Evolutionary conservation across 345 rosid species (phyloP).

Genomic region (Bruguiera sexangula): DNA sequence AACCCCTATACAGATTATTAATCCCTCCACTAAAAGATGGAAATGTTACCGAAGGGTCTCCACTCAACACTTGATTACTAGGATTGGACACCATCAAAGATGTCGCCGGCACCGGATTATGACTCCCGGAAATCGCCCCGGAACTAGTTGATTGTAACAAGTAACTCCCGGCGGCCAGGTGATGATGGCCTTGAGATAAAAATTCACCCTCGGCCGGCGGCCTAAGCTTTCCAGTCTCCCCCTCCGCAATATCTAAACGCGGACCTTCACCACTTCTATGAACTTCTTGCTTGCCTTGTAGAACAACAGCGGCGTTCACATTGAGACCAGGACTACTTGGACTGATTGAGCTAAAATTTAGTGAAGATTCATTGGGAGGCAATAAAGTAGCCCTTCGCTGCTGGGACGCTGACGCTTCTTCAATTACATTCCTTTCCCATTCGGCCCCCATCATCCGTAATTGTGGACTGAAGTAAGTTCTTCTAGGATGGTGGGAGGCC

Average conservation of each 20-base stretch:
- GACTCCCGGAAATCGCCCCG: conserved; percentile 51
- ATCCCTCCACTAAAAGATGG: conserved; percentile 28
- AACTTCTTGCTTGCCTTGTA: conserved; percentile 31
- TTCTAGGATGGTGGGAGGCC: conserved; percentile 57
- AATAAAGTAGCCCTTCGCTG: conserved; percentile 27
- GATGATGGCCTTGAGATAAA: conserved; percentile 26
- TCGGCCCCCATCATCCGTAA: conserved; percentile 28
- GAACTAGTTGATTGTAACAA: conserved; percentile 48
- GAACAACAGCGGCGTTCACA: not conserved
- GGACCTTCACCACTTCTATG: conserved; percentile 12
- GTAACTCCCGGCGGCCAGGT: conserved; percentile 42
- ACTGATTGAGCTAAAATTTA: conserved; percentile 16
- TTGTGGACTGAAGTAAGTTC: conserved; percentile 39
- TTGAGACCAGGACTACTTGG: conserved; percentile 2
- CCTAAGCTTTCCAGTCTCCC: conserved; percentile 23
- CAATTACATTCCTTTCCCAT: conserved; percentile 35
- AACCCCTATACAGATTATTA: conserved; percentile 34
- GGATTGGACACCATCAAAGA: conserved; percentile 63
- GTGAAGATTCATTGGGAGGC: conserved; percentile 21
- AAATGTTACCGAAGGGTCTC: conserved; percentile 48
- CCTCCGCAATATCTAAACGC: conserved; percentile 20
- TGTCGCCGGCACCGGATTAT: conserved; percentile 46
- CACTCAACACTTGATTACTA: conserved; percentile 29
- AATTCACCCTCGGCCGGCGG: conserved; percentile 26
- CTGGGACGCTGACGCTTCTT: conserved; percentile 12